Percentiles rank a stretch among this genome's conserved stretches.
phyloP scores from a whole-genome alignment of 2,329 filamentous ascomycete species.

The Podosphaera aphanis region DNA sequence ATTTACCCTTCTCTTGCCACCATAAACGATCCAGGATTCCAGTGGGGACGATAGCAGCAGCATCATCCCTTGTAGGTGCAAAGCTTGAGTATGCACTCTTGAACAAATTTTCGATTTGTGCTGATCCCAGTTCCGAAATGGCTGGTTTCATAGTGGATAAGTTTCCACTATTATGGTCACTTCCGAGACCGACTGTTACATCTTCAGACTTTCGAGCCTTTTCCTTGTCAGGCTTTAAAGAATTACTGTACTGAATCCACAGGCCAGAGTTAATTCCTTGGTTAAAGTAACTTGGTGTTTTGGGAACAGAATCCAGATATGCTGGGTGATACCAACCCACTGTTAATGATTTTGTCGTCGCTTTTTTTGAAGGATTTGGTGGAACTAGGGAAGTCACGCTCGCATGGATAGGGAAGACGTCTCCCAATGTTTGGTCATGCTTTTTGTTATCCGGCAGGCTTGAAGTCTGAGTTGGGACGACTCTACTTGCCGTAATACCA shows the following conservation, averaged over 20 bases:
- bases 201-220: conserved; percentile 35
- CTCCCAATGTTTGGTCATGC: conserved; percentile 41
- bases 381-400: conserved; percentile 42
- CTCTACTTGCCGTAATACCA: conserved; percentile 46
- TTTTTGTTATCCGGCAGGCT: conserved; percentile 24
- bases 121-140: conserved; percentile 29
- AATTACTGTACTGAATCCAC: conserved; percentile 40
- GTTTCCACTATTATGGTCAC: conserved; percentile 44
- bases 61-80: conserved; percentile 52
- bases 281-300: conserved; percentile 34
- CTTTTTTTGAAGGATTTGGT: conserved; percentile 47
- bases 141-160: conserved; percentile 23
- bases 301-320: conserved; percentile 15
- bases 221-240: conserved; percentile 28
- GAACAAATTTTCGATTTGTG: conserved; percentile 52
- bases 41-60: conserved; percentile 44
- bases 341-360: conserved; percentile 31
- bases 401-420: conserved; percentile 47
- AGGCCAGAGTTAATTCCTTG: conserved; percentile 41
- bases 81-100: conserved; percentile 60
- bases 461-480: conserved; percentile 28
- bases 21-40: conserved; percentile 44
- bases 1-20: conserved; percentile 51
- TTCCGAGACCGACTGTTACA: conserved; percentile 9
- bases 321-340: conserved; percentile 24